Evolutionary conservation across 257 asterid genomes (phyloP), one percentile per base, ranked within the genome.

Genomic region (Cinchona pubescens): DNA sequence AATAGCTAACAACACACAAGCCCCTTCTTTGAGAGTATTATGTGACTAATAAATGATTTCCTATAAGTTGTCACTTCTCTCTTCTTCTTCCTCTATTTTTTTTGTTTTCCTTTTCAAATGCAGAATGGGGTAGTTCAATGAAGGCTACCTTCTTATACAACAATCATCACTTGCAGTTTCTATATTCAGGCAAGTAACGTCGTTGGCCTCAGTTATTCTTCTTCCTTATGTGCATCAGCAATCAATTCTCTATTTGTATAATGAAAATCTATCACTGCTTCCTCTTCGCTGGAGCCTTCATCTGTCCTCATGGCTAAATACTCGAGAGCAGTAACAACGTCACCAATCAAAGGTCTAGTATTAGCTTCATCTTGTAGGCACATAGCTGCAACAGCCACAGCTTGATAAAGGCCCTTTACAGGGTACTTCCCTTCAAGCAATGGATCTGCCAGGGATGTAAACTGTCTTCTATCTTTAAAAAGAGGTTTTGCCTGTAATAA

Each of bases 351-450:
- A 66, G 86, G 88, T 55, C 86, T 70, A 1, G 88, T 84, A 73
- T 68, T 76, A 42, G 84, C 82, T 78, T 86, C 88, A 4, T 83
- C 90, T 79, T 86, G 90, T 32, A 86, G 81, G 75, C 90, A 82
- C 88, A 82, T 83, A n/a, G 84, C 81, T 70, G 86, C 88, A 30
- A 84, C 59, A 2, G 87, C 86, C 45, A 87, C 37, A 21, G 85
- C 88, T 76, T 81, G 87, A 79, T 58, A 69, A 69, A 87, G 74
- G 29, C 84, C 72, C 59, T 79, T 81, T 27, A 64, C 49, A 0
- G 87, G 85, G 77, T 81, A 79, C 53, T 73, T 79, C 60, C 83
- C 86, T 79, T 59, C 85, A 8, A 86, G 85, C 71, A 73, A 62
- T 5, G 89, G 86, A 67, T 85, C 89, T 18, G 82, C 87, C 78